Evolutionary conservation across 2,329 filamentous ascomycete genomes (phyloP).

Genomic region (Coniochaeta ligniaria): DNA sequence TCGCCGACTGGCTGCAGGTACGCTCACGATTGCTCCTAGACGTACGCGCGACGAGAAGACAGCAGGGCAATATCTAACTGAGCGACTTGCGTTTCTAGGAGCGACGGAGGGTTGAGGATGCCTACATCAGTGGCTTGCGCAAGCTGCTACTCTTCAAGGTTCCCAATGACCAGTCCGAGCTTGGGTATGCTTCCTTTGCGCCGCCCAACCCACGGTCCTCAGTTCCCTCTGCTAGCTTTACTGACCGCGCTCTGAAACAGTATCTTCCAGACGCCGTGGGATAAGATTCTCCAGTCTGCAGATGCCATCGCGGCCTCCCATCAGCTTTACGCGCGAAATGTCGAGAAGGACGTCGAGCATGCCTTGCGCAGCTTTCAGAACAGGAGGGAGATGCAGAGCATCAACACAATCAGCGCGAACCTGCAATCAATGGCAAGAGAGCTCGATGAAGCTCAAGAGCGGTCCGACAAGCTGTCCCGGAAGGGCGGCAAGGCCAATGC

Average conservation of each 20-base stretch:
- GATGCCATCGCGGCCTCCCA: slow-evolving; percentile 80
- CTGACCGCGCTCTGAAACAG: slow-evolving; percentile 35
- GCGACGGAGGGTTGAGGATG: slow-evolving; percentile 83
- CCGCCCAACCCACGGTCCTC: not conserved
- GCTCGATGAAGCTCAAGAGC: slow-evolving; percentile 76
- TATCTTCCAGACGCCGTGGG: slow-evolving; percentile 86
- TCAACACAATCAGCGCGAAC: slow-evolving; percentile 76
- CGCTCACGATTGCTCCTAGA: slow-evolving; percentile 14
- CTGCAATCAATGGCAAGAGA: slow-evolving; percentile 75
- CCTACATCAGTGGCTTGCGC: slow-evolving; percentile 74
- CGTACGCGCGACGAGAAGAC: not conserved
- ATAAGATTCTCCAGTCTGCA: slow-evolving; percentile 73
- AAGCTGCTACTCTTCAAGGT: slow-evolving; percentile 71
- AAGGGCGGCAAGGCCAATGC: slow-evolving; percentile 72
- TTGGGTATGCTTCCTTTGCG: slow-evolving; percentile 60
- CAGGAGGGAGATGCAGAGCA: slow-evolving; percentile 71
- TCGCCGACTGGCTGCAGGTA: slow-evolving; percentile 97
- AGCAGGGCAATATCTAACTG: slow-evolving; percentile 7
- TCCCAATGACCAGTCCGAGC: slow-evolving; percentile 68
- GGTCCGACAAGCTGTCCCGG: slow-evolving; percentile 73
- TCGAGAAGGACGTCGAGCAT: slow-evolving; percentile 82
- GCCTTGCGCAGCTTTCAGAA: slow-evolving; percentile 70
- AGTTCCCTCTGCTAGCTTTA: slow-evolving; percentile 3
- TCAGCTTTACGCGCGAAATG: slow-evolving; percentile 68
- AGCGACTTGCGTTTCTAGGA: slow-evolving; percentile 51